phyloP scores from a whole-genome alignment of 441 rosid genomes.

The Gossypium schwendimanii region DNA sequence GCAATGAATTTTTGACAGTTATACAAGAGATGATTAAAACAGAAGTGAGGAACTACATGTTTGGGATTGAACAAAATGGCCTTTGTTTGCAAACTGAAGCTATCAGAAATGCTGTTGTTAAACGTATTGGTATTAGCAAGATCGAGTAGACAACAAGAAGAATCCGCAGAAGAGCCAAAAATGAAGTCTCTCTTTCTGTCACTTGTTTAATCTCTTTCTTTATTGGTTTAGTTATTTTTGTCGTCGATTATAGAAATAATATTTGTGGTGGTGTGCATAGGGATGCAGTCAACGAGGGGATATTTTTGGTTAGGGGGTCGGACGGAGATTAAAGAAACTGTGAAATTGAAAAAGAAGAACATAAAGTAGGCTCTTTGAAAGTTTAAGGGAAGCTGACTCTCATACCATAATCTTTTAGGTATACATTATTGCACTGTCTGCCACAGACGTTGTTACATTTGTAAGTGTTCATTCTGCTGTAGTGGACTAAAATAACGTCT shows the following conservation, averaged over 20 bases:
- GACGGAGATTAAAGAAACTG: neutral
- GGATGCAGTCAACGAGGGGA: constrained; percentile 11
- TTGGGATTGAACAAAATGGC: constrained; percentile 48
- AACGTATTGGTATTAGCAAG: constrained; percentile 59
- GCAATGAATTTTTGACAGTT: constrained; percentile 47
- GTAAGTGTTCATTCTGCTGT: too few relatives aligned
- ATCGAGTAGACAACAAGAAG: constrained; percentile 33
- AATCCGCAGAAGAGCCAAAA: neutral
- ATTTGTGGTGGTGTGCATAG: constrained; percentile 34
- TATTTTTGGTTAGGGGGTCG: neutral
- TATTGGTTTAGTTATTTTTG: constrained; percentile 4
- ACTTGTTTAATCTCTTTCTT: constrained; percentile 1
- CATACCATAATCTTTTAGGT: too few relatives aligned
- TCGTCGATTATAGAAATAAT: constrained; percentile 21
- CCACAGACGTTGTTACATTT: too few relatives aligned
- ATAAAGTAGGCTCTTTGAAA: too few relatives aligned
- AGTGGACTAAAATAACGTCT: too few relatives aligned
- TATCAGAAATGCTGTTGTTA: constrained; percentile 52
- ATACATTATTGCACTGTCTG: too few relatives aligned
- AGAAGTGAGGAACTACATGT: constrained; percentile 65
- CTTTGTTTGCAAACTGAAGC: constrained; percentile 39
- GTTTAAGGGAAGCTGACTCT: too few relatives aligned
- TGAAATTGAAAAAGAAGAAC: too few relatives aligned
- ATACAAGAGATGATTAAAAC: constrained; percentile 68
- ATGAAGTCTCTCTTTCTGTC: neutral